Evolutionary conservation across 148 eudicot genomes (phyloP), one percentile per base, ranked within the genome.

Genomic region (Oxyria digyna): DNA sequence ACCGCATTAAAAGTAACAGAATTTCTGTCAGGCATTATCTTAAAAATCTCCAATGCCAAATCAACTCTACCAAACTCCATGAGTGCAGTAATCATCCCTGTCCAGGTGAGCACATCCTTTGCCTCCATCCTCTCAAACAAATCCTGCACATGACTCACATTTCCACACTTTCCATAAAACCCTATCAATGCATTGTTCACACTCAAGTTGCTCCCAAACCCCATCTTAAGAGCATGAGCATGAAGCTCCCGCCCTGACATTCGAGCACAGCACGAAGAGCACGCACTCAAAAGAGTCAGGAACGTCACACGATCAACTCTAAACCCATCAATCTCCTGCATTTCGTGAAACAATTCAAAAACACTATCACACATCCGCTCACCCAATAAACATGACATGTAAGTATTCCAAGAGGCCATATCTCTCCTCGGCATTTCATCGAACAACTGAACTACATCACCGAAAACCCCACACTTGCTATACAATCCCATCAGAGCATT

Each of bases 401-500:
- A 73, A 4, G 97, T 90, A 79, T 94, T 94, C 97, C 98, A 90
- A 9, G 97, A 83, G 0, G 77, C 84, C 75, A 84, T 71, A 78
- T 90, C 97, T 77, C 93, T 77, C 14, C 55, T 50, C 43, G 82
- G 79, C 85, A 90, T 83, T 88, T 83, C 81, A 77, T 83, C 87
- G 55, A 92, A 89, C 88, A 92, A 0, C 20, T 71, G 41, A 46
- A 85, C 32, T 23, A 72, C 94, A 68, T 50, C 41, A 55, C 82
- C 80, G 57, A 85, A 80, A 71, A 73, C 71, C 62, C 82, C 85
- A 74, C 87, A 78, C 26, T 86, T 84, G 4, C 76, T n/a, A 31
- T 89, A 92, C 80, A 85, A 71, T 0, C 81, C 85, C 85, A 87
- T 78, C 0, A 89, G 74, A 14, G 89, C 81, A 81, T 87, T 92